Evolutionary conservation across 2,329 filamentous ascomycete genomes (phyloP).

Genomic region (Nemania sp.): DNA sequence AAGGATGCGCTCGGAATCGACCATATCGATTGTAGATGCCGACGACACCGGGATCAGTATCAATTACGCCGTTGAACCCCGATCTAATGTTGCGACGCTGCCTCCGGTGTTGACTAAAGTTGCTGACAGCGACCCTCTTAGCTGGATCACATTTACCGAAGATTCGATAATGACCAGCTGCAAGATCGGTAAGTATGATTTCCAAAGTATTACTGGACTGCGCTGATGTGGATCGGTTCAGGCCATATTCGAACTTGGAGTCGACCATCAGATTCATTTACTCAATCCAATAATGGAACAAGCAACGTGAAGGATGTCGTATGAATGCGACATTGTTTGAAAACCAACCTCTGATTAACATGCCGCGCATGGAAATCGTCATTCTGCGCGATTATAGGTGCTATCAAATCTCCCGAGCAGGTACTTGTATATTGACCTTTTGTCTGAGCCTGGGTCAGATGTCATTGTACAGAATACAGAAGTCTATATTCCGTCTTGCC

Average conservation of each 20-base stretch:
- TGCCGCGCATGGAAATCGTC: background rate
- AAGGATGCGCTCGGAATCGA: constrained; percentile 72
- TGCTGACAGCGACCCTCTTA: constrained; percentile 83
- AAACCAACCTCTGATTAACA: background rate
- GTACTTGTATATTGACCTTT: background rate
- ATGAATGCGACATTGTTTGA: background rate
- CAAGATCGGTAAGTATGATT: constrained; percentile 71
- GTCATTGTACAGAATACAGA: too few species aligned
- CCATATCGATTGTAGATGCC: constrained; percentile 53
- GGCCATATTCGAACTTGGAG: constrained; percentile 49
- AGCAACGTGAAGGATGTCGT: background rate
- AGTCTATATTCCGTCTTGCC: too few species aligned
- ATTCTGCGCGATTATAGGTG: background rate
- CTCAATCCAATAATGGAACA: constrained; percentile 26
- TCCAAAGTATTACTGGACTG: background rate
- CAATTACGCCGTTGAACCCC: constrained; percentile 82
- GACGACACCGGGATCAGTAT: constrained; percentile 61
- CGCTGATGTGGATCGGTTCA: constrained; percentile 23
- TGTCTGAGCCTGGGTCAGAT: background rate
- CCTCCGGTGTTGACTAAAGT: constrained; percentile 89
- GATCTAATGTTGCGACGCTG: constrained; percentile 79
- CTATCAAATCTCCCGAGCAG: background rate
- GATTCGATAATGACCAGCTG: constrained; percentile 92
- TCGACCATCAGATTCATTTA: constrained; percentile 45
- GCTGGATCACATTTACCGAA: constrained; percentile 92